phyloP scores from a whole-genome alignment of 169 alveolate species.

The Cryptosporidium viatorum region DNA sequence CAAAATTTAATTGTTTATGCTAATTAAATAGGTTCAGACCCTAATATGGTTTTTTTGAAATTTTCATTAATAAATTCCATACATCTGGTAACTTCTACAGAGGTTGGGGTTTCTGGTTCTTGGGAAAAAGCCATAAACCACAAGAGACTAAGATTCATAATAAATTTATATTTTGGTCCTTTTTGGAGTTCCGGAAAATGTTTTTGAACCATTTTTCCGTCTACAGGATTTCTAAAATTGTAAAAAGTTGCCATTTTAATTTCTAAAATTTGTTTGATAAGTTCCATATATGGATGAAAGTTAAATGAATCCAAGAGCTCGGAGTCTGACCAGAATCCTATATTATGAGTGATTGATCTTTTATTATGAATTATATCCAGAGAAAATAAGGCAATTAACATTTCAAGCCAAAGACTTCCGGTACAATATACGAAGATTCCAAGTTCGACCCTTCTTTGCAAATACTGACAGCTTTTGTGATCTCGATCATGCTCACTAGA shows the following conservation, averaged over 20 bases:
- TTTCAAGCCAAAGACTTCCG: constrained; percentile 58
- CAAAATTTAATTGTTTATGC: constrained; percentile 9
- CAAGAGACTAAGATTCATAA: constrained; percentile 5
- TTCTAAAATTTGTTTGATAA: constrained; percentile 26
- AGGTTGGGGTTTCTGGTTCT: neutral
- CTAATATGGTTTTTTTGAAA: constrained; percentile 2
- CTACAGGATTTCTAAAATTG: constrained; percentile 31
- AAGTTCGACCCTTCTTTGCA: constrained; percentile 29
- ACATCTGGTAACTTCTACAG: constrained; percentile 2
- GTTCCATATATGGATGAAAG: neutral
- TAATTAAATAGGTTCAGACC: neutral
- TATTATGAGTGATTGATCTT: neutral
- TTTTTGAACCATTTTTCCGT: constrained; percentile 14
- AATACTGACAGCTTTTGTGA: neutral
- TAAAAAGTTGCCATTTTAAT: constrained; percentile 4
- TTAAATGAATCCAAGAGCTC: constrained; percentile 23
- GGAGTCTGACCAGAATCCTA: constrained; percentile 14
- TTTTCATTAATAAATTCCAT: constrained; percentile 6
- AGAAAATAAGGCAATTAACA: constrained; percentile 17
- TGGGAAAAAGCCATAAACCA: constrained; percentile 64
- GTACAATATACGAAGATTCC: constrained; percentile 38
- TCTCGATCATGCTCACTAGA: neutral
- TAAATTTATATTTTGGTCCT: constrained; percentile 61
- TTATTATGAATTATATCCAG: constrained; percentile 10
- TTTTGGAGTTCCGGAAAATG: constrained; percentile 45